These are phyloP conservation scores for Geranium brycei DNA, from an alignment of 345 rosid genomes.

Conservation along the genomic window DNA sequence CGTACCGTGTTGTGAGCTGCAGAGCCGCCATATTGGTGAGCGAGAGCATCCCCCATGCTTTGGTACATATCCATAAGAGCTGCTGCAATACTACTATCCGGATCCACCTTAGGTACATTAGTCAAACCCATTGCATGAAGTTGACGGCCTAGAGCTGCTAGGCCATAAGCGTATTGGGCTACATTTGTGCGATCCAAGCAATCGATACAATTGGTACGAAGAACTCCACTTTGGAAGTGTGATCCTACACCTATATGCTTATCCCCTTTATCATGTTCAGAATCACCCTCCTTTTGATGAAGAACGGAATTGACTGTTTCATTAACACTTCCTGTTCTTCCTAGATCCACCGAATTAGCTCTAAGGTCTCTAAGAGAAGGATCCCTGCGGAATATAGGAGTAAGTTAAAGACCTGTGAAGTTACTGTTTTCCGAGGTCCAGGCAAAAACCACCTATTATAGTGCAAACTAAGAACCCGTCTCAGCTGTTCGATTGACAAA, in stretches of 20 bases:
- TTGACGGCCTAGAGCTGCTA: constrained; percentile 89
- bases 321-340: constrained; percentile 41
- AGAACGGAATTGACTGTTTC: constrained; percentile 38
- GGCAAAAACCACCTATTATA: too few species aligned
- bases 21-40: constrained; percentile 98
- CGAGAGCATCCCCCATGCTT: constrained; percentile 98
- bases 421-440: too few species aligned
- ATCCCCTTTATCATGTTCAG: constrained; percentile 30
- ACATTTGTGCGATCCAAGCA: constrained; percentile 98
- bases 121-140: constrained; percentile 80
- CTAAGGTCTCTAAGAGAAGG: constrained; percentile 59
- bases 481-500: too few species aligned
- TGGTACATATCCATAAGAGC: constrained; percentile 98
- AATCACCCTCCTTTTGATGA: constrained; percentile 46
- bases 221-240: constrained; percentile 79
- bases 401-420: not conserved
- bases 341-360: constrained; percentile 57
- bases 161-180: constrained; percentile 94
- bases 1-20: constrained; percentile 94
- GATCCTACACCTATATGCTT: constrained; percentile 33
- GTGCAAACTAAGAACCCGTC: too few species aligned
- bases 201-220: constrained; percentile 93
- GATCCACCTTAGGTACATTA: constrained; percentile 64
- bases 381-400: constrained; percentile 30
- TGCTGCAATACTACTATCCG: constrained; percentile 80